Conservation (phyloP, 768 basidiomycete species). For the Boletus sp. region DNA sequence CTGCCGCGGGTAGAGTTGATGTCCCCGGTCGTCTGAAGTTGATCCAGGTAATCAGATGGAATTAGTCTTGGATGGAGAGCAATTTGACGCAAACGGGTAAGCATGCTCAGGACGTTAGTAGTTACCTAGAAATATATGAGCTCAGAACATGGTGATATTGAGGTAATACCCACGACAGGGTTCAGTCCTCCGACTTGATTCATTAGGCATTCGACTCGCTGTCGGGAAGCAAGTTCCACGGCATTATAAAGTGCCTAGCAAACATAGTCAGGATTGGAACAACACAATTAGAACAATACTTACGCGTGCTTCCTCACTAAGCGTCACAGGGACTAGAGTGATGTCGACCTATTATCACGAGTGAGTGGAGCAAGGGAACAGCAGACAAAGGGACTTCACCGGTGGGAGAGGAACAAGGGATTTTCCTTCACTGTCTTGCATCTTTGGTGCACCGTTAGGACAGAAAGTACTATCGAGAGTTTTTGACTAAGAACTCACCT, state of each 20-base stretch:
- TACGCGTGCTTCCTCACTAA: slow-evolving; percentile 66
- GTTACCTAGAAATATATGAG: slow-evolving; percentile 45
- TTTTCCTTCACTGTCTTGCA: slow-evolving; percentile 80
- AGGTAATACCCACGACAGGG: slow-evolving; percentile 36
- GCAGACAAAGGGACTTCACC: slow-evolving; percentile 31
- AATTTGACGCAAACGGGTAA: slow-evolving; percentile 85
- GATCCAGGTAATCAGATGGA: slow-evolving; percentile 67
- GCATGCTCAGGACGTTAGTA: slow-evolving; percentile 72
- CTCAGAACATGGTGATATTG: not conserved
- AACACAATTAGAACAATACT: slow-evolving; percentile 12
- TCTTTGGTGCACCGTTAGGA: slow-evolving; percentile 43
- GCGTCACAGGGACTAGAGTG: slow-evolving; percentile 67
- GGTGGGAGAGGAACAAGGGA: slow-evolving; percentile 74
- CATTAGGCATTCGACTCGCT: slow-evolving; percentile 60
- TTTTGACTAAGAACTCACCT: slow-evolving; percentile 40
- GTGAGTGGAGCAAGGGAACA: slow-evolving; percentile 1
- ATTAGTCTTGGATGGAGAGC: slow-evolving; percentile 77
- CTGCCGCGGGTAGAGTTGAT: slow-evolving; percentile 18
- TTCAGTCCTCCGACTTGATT: slow-evolving; percentile 36
- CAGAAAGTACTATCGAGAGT: not conserved
- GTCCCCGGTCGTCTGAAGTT: slow-evolving; percentile 41
- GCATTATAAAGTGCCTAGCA: slow-evolving; percentile 64
- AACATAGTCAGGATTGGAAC: not conserved
- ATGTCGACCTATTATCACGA: slow-evolving; percentile 60
- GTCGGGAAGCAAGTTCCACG: slow-evolving; percentile 60